Evolutionary conservation across 805 yeast genomes (phyloP), one percentile per base, ranked within the genome.

Genomic region (Saccharomycopsis synnaedendra): DNA sequence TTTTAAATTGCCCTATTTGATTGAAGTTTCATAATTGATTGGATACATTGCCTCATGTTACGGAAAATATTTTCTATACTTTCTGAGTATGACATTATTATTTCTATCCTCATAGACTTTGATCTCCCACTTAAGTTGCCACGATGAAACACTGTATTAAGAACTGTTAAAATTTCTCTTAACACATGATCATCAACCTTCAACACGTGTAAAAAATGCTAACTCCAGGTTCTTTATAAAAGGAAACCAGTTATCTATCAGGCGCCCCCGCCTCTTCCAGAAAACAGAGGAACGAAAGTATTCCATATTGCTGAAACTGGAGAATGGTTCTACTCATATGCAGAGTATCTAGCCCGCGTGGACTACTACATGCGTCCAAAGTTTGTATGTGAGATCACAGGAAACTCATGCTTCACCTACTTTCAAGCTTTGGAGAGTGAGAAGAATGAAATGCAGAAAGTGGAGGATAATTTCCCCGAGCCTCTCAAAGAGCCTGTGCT

Each of bases 341-440:
- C 82, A 46, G 87, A 80, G 6, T 90, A 86, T 58, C 66, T 93
- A 43, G 65, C 65, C 28, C 66, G 90, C 47, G 65, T 84, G 69
- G 87, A 84, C 61, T 84, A 82, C 63, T 85, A 84, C 62, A 73
- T 73, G 51, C 71, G 75, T 44, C 79, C 78, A 55, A 85, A 86
- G 61, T 93, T 93, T 65, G 93, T 88, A 8, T 93, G 97, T 67
- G 98, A 93, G 64, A 83, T 90, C 43, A 86, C 97, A 0, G 98
- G 98, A 9, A 85, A 87, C 58, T 82, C 96, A 11, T 83, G 94
- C 57, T 71, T 90, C 49, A 86, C 96, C 0, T 93, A 76, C 61
- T 89, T 89, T 61, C 94, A 93, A 58, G 98, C 97, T 0, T 70
- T 77, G 41, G 77, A 78, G 46, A 79, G 84, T 50, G 98, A 90